Evolutionary conservation across 2,329 filamentous ascomycete species (phyloP).

Genomic region (Cercospora sesami): DNA sequence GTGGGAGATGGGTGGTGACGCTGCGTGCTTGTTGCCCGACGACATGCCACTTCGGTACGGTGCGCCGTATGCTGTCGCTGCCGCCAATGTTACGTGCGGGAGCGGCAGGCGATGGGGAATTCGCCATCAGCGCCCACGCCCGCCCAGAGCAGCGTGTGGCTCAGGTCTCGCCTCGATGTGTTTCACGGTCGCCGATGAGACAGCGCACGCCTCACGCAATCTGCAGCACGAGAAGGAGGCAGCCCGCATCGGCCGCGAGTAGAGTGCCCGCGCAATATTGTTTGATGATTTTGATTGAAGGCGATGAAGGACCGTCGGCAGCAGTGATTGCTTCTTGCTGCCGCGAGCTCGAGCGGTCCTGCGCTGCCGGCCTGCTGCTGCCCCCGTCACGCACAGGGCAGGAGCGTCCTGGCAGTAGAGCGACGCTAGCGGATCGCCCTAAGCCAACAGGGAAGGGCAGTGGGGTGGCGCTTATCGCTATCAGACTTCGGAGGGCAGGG

Average conservation of each 20-base stretch:
- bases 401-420: not conserved
- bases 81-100: not conserved
- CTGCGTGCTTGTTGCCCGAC: too few relatives aligned
- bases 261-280: not conserved
- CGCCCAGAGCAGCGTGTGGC: too few relatives aligned
- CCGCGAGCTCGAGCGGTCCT: not conserved
- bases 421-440: not conserved
- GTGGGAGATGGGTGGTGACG: too few relatives aligned
- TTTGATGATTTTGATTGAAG: too few relatives aligned
- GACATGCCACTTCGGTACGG: too few relatives aligned
- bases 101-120: not conserved
- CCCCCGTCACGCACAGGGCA: not conserved
- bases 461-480: not conserved
- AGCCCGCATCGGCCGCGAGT: not conserved
- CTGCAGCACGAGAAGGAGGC: not conserved
- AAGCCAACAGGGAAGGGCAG: not conserved
- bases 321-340: not conserved
- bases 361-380: not conserved
- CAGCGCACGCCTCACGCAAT: not conserved
- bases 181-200: not conserved
- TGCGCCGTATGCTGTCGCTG: too few relatives aligned
- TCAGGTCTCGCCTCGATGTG: not conserved
- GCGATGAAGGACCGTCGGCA: not conserved
- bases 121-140: not conserved
- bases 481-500: not conserved